Evolutionary conservation across 2,329 filamentous ascomycete species (phyloP).

Genomic region (Emmonsiellopsis sp.): DNA sequence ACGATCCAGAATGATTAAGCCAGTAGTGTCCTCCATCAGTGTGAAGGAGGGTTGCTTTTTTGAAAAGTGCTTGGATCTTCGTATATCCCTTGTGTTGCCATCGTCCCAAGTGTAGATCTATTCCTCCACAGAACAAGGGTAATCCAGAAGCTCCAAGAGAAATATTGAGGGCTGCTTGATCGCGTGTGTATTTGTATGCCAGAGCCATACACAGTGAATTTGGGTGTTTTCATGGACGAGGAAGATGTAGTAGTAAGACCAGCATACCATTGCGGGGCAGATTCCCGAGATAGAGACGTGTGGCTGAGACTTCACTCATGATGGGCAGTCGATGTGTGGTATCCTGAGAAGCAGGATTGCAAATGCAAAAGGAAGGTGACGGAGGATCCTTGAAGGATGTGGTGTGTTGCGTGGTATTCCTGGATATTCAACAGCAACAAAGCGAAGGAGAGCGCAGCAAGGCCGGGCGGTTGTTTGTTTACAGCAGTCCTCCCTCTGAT

Average conservation of each 20-base stretch:
- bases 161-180: not conserved
- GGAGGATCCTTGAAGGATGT: not conserved
- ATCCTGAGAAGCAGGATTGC: not conserved
- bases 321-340: slow-evolving; percentile 10
- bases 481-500: not conserved
- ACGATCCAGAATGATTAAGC: slow-evolving; percentile 16
- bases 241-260: slow-evolving; percentile 24
- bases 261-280: slow-evolving; percentile 86
- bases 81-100: not conserved
- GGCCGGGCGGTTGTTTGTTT: not conserved
- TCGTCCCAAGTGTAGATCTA: not conserved
- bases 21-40: slow-evolving; percentile 2
- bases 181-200: slow-evolving; percentile 8
- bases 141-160: slow-evolving; percentile 11
- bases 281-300: slow-evolving; percentile 94
- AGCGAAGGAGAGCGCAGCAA: not conserved
- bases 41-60: not conserved
- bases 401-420: not conserved
- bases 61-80: not conserved
- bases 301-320: slow-evolving; percentile 86
- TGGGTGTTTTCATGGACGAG: slow-evolving; percentile 7
- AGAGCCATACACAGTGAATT: slow-evolving; percentile 8
- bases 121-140: slow-evolving; percentile 5
- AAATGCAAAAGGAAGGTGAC: not conserved
- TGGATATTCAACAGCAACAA: not conserved